These are phyloP conservation scores for Ehretia macrophylla DNA, from an alignment of 257 asterid genomes.

Conservation along the genomic window DNA sequence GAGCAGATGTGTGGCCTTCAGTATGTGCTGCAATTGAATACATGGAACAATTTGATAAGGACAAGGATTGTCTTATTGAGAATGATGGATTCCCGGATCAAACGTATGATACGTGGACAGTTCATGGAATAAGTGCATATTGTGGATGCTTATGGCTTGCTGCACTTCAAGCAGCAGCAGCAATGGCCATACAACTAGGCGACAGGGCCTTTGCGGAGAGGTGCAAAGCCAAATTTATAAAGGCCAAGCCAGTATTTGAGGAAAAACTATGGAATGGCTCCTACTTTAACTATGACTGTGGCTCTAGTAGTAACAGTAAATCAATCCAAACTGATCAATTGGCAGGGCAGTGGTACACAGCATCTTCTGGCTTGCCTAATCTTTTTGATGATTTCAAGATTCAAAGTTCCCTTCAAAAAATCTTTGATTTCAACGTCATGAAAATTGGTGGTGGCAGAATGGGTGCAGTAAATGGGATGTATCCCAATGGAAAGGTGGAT, in stretches of 20 bases:
- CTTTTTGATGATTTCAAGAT: slow-evolving; percentile 70
- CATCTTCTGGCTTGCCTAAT: slow-evolving; percentile 91
- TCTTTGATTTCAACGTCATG: slow-evolving; percentile 85
- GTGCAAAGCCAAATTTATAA: slow-evolving; percentile 53
- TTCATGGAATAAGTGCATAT: slow-evolving; percentile 90
- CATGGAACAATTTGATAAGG: slow-evolving; percentile 97
- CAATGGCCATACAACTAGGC: slow-evolving; percentile 86
- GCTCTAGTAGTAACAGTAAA: slow-evolving; percentile 86
- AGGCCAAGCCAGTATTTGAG: slow-evolving; percentile 66
- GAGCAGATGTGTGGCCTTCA: slow-evolving; percentile 88
- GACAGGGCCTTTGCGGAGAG: slow-evolving; percentile 73
- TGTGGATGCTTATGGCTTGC: slow-evolving; percentile 98
- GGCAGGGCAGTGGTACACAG: slow-evolving; percentile 96
- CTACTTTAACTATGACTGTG: slow-evolving; percentile 88
- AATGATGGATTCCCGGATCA: slow-evolving; percentile 98
- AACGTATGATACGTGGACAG: slow-evolving; percentile 96
- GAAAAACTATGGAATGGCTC: slow-evolving; percentile 90
- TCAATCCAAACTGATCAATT: slow-evolving; percentile 96
- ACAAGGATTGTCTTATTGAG: slow-evolving; percentile 74
- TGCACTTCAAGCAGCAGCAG: slow-evolving; percentile 90
- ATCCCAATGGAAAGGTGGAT: slow-evolving; percentile 90
- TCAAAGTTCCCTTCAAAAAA: slow-evolving; percentile 70
- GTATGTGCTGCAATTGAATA: slow-evolving; percentile 94
- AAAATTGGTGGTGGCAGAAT: slow-evolving; percentile 78
- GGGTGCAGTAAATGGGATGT: slow-evolving; percentile 99